Percentiles rank a stretch among this genome's conserved stretches.
Conservation (phyloP, 2,329 filamentous ascomycete species). For the Fusarium siculi region DNA sequence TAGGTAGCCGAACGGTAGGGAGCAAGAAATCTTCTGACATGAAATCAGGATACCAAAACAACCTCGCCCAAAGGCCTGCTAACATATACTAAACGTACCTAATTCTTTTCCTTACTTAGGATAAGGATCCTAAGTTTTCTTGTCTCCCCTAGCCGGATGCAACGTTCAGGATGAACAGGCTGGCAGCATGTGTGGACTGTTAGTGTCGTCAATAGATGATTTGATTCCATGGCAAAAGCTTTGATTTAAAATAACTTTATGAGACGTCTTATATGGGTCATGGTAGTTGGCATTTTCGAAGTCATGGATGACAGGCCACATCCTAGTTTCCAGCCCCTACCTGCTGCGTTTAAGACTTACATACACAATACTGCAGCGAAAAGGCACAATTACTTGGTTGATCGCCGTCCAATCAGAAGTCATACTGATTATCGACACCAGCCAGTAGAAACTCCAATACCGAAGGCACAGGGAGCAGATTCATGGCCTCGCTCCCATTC, state of each 20-base stretch:
- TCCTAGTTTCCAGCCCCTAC: not conserved
- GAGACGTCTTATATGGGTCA: not conserved
- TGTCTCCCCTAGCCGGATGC: not conserved
- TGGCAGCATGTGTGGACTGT: not conserved
- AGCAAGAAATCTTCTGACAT: not conserved
- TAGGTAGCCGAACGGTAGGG: not conserved
- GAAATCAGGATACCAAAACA: not conserved
- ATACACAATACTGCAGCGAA: not conserved
- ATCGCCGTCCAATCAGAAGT: constrained; percentile 21
- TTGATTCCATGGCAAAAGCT: not conserved
- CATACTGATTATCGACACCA: constrained; percentile 44
- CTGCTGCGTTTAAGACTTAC: not conserved
- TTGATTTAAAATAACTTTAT: not conserved
- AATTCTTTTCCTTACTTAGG: not conserved
- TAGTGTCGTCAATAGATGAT: not conserved
- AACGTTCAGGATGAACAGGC: not conserved
- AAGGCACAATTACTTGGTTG: not conserved
- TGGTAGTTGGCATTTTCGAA: not conserved
- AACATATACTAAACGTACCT: not conserved
- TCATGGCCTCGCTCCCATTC: constrained; percentile 12
- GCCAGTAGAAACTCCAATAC: constrained; percentile 48
- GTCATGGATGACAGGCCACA: not conserved
- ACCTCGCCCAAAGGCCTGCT: not conserved
- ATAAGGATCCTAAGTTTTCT: not conserved
- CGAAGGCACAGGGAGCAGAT: constrained; percentile 44